These are phyloP conservation scores for Pythium volutum DNA, from an alignment of 352 stramenopile genomes.

Conservation along the genomic window DNA sequence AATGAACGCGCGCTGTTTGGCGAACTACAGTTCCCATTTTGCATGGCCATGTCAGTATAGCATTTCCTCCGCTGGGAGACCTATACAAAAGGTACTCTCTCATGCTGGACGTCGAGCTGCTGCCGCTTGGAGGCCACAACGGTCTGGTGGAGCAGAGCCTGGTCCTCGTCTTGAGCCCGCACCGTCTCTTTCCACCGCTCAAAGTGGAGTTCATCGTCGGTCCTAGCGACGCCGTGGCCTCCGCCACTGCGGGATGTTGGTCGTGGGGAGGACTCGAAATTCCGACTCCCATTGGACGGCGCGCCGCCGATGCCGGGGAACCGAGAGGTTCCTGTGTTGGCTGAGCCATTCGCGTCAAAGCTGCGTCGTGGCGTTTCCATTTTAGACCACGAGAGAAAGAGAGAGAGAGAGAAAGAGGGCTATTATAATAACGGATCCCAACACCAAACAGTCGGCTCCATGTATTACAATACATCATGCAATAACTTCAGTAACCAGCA, in stretches of 20 bases:
- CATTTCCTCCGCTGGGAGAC: background rate
- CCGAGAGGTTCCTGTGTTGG: background rate
- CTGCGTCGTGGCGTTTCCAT: constrained; percentile 18
- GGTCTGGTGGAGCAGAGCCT: constrained; percentile 63
- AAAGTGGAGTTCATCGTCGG: constrained; percentile 24
- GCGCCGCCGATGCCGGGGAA: constrained; percentile 22
- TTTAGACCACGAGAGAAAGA: background rate
- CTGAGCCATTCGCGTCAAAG: constrained; percentile 1
- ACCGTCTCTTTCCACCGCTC: constrained; percentile 38
- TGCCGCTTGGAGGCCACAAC: constrained; percentile 68
- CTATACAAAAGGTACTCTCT: constrained; percentile 34
- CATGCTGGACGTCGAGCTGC: constrained; percentile 55
- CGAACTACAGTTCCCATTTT: constrained; percentile 33
- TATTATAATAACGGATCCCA: constrained; percentile 10
- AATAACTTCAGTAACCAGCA: too few relatives aligned
- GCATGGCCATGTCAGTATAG: background rate
- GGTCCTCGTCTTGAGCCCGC: constrained; percentile 53
- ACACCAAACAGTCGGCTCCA: background rate
- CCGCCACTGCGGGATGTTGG: background rate
- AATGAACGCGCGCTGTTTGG: constrained; percentile 77
- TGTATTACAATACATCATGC: too few relatives aligned
- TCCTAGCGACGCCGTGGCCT: constrained; percentile 3
- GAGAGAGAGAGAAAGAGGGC: background rate
- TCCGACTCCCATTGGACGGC: background rate
- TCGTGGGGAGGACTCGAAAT: background rate